Base-by-base conservation (phyloP, 1,284 basidiomycete species). In the Ceraceosorus guamensis region DNA sequence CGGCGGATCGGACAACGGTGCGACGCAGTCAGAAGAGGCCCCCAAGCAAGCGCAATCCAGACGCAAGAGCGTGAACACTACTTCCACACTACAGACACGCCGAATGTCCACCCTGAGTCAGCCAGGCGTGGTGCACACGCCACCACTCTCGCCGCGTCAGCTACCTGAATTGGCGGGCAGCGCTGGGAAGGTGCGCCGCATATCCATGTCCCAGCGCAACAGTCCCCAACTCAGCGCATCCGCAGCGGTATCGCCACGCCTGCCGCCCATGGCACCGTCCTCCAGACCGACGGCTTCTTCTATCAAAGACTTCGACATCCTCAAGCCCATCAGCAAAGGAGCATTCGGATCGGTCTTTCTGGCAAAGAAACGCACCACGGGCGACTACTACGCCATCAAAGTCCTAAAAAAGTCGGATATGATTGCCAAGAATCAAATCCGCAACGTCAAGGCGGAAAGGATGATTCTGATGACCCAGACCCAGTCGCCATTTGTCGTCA, bases 351-450 rank as follows among this genome's bases (percentile, higher is more conserved):
- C 91, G 13, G 95, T 99, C 49, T 99, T 95, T 78, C 82, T 99
- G 41, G 90, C 95, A 35, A 95, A 93, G 80, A 99, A 99, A 82
- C 91, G 91, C 67, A 87, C 85, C 4, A 98, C 95, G 0, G 95
- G 95, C 53, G 95, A 98, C 78, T 96, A 97, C 79, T 99, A 87
- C 79, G 95, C 95, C 32, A 95, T 99, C 84, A 99, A 99, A 79
- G 91, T 97, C 35, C 79, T 98, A 68, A 97, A 95, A 80, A 99
- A 99, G 81, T 90, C 91, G 32, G 95, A 99, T 79, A 99, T 99
- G 95, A 97, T 99, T 75, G 91, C 95, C 48, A 99, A 99, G 83
- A 98, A 98, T 80, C 95, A 99, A 78, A 95, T 99, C 78, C 98
- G 95, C 55, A 99, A 98, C 75, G 93, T 98, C 77, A 98, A 97